These are phyloP conservation scores for Hymenoscyphus infarciens DNA, from an alignment of 2,329 filamentous ascomycete genomes.

Conservation along the genomic window DNA sequence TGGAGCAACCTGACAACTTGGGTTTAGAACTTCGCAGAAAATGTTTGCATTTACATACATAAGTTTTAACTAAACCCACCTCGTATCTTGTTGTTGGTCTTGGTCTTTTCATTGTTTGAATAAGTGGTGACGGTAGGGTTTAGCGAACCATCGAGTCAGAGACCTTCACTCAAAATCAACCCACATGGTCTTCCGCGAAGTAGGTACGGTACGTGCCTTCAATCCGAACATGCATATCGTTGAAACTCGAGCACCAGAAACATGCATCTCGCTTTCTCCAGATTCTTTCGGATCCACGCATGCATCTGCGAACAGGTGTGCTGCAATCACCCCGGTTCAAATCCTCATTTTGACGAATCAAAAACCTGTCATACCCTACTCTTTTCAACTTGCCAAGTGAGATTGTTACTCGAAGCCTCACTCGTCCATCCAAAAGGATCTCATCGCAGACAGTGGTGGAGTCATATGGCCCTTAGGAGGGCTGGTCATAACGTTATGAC, in stretches of 20 bases:
- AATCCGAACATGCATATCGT: neutral
- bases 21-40: too few species aligned
- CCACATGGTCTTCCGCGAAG: neutral
- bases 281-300: neutral
- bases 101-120: neutral
- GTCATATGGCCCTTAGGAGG: too few species aligned
- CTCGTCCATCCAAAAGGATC: neutral
- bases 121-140: neutral
- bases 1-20: too few species aligned
- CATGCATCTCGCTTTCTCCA: neutral
- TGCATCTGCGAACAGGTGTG: neutral
- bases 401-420: neutral
- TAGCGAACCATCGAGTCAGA: neutral
- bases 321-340: neutral
- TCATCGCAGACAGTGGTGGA: neutral
- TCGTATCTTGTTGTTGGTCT: neutral
- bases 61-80: neutral
- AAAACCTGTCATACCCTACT: neutral
- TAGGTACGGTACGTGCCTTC: neutral
- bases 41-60: neutral
- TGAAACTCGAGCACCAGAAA: neutral
- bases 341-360: neutral
- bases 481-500: too few species aligned
- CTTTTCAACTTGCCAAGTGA: neutral
- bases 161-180: neutral